A percentile compares a stretch with the other conserved stretches of the same genome.
Evolutionary conservation across 2,329 filamentous ascomycete genomes (phyloP).

Genomic region (Penicillium rolfsii): DNA sequence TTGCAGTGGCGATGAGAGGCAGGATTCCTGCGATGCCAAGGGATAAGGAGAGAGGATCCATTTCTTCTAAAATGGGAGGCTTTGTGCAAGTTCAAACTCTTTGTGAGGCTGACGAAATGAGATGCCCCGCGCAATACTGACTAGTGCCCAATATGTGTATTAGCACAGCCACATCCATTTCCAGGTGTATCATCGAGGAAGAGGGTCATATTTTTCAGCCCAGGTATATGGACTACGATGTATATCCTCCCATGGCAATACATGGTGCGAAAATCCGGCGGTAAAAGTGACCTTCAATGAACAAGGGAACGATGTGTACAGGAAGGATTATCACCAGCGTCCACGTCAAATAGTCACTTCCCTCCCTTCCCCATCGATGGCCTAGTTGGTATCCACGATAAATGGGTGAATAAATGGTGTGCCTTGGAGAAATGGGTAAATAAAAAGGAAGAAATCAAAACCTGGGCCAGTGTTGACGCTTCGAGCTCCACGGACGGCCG

Average conservation of each 20-base stretch:
- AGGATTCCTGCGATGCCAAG: slow-evolving; percentile 6
- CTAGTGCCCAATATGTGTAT: neutral
- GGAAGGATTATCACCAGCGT: too few species aligned
- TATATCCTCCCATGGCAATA: neutral
- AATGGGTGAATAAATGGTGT: too few species aligned
- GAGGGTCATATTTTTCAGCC: neutral
- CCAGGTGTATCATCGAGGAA: neutral
- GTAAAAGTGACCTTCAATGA: neutral
- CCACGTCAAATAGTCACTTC: too few species aligned
- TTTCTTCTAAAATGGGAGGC: neutral
- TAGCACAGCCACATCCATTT: neutral
- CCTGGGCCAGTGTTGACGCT: too few species aligned
- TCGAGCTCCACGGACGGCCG: too few species aligned
- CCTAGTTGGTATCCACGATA: too few species aligned
- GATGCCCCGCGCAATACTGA: neutral
- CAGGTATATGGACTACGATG: neutral
- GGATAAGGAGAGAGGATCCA: slow-evolving; percentile 2
- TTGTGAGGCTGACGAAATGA: neutral
- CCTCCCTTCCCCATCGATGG: too few species aligned
- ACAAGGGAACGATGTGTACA: neutral
- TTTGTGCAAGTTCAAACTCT: neutral
- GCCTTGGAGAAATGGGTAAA: too few species aligned
- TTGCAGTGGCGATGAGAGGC: slow-evolving; percentile 10
- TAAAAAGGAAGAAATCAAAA: too few species aligned
- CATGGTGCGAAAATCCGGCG: too few species aligned